These are phyloP conservation scores for Auricularia auricula-judae DNA, from an alignment of 768 basidiomycete species.

Conservation along the genomic window DNA sequence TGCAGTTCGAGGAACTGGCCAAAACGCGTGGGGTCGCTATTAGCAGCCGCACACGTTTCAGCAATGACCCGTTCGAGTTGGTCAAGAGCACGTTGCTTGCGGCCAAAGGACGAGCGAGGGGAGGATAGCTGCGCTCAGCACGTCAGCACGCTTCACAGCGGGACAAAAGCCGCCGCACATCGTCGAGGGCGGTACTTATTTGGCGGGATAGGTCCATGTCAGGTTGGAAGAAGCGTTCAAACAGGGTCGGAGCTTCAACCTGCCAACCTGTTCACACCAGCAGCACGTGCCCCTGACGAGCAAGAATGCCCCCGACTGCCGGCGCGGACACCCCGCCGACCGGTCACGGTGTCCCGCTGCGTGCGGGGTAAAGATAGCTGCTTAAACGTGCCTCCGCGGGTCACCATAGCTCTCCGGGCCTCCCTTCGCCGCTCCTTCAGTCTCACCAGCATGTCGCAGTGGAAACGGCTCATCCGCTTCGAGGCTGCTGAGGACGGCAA, in stretches of 20 bases:
- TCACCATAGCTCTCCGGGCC: background rate
- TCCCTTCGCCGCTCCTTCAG: background rate
- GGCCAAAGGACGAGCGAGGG: constrained; percentile 39
- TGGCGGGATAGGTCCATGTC: background rate
- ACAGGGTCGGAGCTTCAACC: background rate
- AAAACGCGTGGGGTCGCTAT: constrained; percentile 29
- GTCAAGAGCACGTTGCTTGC: constrained; percentile 44
- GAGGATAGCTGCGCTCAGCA: constrained; percentile 44
- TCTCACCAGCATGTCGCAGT: constrained; percentile 18
- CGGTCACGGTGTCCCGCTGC: background rate
- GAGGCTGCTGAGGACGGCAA: constrained; percentile 62
- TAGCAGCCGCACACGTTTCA: constrained; percentile 42
- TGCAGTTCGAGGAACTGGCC: constrained; percentile 55
- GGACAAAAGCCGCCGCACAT: constrained; percentile 31
- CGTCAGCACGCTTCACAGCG: background rate
- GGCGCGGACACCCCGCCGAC: background rate
- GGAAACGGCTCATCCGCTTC: constrained; percentile 77
- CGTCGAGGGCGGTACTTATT: constrained; percentile 47
- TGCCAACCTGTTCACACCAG: background rate
- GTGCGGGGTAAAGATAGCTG: background rate
- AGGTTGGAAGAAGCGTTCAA: background rate
- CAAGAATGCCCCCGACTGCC: background rate
- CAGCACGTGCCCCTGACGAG: background rate
- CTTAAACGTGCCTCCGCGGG: background rate
- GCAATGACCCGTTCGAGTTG: constrained; percentile 26